phyloP scores from a whole-genome alignment of 2,329 filamentous ascomycete genomes.

The Apiospora koreana region DNA sequence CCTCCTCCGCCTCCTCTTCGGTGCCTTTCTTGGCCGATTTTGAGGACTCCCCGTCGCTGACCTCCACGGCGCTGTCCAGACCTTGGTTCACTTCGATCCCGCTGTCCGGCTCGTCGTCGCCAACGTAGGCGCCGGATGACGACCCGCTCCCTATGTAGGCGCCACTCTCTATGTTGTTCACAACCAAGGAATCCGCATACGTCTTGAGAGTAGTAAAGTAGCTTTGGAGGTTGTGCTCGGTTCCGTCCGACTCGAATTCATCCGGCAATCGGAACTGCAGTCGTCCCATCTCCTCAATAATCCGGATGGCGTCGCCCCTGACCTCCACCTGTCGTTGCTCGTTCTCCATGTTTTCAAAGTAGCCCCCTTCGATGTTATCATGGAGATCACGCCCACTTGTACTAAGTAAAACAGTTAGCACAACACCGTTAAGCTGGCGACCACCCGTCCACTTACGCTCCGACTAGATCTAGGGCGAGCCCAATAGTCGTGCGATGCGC shows the following conservation, averaged over 20 bases:
- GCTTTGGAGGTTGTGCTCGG: slow-evolving; percentile 67
- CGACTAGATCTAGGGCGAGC: slow-evolving; percentile 42
- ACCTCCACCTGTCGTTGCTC: slow-evolving; percentile 22
- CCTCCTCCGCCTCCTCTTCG: not conserved
- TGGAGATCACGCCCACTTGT: slow-evolving; percentile 17
- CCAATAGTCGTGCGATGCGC: slow-evolving; percentile 41
- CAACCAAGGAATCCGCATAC: slow-evolving; percentile 46
- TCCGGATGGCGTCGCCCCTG: slow-evolving; percentile 32
- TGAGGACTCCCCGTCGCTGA: slow-evolving; percentile 28
- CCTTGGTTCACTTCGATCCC: slow-evolving; percentile 37
- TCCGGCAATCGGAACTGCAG: slow-evolving; percentile 32
- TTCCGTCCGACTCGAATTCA: slow-evolving; percentile 64
- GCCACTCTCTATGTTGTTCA: slow-evolving; percentile 14
- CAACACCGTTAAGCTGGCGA: not conserved
- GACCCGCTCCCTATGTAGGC: slow-evolving; percentile 29
- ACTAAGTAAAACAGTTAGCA: slow-evolving; percentile 13
- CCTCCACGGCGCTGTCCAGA: slow-evolving; percentile 43
- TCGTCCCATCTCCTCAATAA: slow-evolving; percentile 37
- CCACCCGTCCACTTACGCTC: slow-evolving; percentile 32
- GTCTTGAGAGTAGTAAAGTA: slow-evolving; percentile 71
- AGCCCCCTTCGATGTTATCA: slow-evolving; percentile 13
- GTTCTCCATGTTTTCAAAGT: slow-evolving; percentile 9
- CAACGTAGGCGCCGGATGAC: slow-evolving; percentile 29
- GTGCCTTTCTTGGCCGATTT: slow-evolving; percentile 15
- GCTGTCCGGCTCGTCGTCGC: slow-evolving; percentile 38